Evolutionary conservation across 305 asterid species (phyloP).

Genomic region (Rubia balearica): DNA sequence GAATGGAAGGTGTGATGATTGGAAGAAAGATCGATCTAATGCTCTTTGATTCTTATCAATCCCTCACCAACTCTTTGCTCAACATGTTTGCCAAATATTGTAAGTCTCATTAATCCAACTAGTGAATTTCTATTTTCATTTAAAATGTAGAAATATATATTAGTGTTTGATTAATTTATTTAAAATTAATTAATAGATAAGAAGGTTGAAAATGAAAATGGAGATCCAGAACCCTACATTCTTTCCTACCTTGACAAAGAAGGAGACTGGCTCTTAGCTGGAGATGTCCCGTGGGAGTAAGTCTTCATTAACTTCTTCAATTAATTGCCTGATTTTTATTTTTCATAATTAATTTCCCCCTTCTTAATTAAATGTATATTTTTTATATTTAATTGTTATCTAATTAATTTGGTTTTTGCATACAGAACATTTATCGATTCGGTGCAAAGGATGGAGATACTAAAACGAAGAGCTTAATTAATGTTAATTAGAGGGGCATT

Average conservation of each 20-base stretch:
- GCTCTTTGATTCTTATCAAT: conserved; percentile 38
- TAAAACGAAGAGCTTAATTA: conserved; percentile 11
- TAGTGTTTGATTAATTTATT: not conserved
- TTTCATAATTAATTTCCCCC: not conserved
- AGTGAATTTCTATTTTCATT: not conserved
- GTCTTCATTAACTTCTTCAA: not conserved
- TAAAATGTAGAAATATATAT: not conserved
- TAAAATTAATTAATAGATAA: conserved; percentile 18
- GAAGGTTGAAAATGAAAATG: conserved; percentile 19
- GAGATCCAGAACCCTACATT: conserved; percentile 18
- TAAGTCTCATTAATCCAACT: conserved; percentile 11
- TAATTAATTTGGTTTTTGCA: not conserved
- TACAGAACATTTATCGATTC: conserved; percentile 44
- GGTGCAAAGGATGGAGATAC: conserved; percentile 44
- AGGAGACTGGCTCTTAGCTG: conserved; percentile 58
- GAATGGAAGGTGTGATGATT: conserved; percentile 59
- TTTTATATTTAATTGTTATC: not conserved
- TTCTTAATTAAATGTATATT: not conserved
- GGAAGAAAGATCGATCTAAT: conserved; percentile 57
- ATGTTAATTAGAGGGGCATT: not conserved
- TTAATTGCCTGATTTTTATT: not conserved
- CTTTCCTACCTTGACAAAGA: conserved; percentile 55
- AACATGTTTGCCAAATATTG: conserved; percentile 48
- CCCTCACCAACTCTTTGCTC: conserved; percentile 34
- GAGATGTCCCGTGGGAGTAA: conserved; percentile 65